A percentile compares a stretch with the other conserved stretches of the same genome.
phyloP scores from a whole-genome alignment of 1,284 basidiomycete species.

The Ganoderma leucocontextum region DNA sequence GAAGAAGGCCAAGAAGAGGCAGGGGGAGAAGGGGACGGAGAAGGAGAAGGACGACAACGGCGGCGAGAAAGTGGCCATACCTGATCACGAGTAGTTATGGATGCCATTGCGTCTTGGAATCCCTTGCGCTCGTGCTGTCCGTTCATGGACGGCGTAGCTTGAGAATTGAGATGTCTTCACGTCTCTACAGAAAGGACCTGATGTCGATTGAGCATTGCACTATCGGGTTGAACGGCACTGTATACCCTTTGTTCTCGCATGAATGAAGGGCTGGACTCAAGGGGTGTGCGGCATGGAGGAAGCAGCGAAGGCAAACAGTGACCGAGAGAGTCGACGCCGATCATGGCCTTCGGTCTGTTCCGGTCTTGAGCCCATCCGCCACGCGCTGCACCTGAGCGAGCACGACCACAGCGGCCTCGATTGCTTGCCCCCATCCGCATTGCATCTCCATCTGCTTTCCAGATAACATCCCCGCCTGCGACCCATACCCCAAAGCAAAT shows the following conservation, averaged over 20 bases:
- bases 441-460: constrained; percentile 10
- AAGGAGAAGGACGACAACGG: constrained; percentile 10
- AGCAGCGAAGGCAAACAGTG: not conserved
- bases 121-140: not conserved
- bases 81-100: not conserved
- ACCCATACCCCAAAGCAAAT: constrained; percentile 5
- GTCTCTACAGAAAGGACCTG: not conserved
- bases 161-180: not conserved
- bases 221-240: not conserved
- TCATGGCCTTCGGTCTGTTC: constrained; percentile 27
- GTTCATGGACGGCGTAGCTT: not conserved
- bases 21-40: constrained; percentile 32
- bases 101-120: not conserved
- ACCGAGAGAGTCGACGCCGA: not conserved
- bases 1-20: constrained; percentile 61
- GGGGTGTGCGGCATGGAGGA: not conserved
- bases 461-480: not conserved
- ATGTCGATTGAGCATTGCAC: not conserved
- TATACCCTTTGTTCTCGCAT: not conserved
- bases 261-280: not conserved
- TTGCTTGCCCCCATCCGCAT: constrained; percentile 11
- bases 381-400: constrained; percentile 24
- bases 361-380: constrained; percentile 27
- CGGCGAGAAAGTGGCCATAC: constrained; percentile 2
- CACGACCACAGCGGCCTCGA: constrained; percentile 11